These are phyloP conservation scores for Salix arbutifolia DNA, from an alignment of 345 rosid genomes.

Conservation along the genomic window DNA sequence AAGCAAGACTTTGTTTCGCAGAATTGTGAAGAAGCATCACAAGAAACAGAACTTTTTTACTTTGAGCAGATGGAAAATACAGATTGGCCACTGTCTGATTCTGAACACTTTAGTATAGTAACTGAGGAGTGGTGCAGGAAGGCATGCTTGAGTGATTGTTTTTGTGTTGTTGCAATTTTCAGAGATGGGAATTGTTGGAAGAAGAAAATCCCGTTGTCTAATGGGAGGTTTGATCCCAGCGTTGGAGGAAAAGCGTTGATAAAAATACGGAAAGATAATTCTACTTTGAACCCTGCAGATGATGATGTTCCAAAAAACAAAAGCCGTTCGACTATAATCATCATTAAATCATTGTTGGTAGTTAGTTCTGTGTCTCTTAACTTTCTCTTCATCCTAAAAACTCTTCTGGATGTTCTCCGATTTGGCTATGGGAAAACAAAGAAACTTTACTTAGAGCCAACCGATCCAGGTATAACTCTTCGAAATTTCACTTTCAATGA, in stretches of 20 bases:
- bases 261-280: conserved; percentile 19
- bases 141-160: neutral
- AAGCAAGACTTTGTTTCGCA: neutral
- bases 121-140: neutral
- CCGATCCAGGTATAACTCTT: conserved; percentile 19
- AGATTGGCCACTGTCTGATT: neutral
- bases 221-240: conserved; percentile 15
- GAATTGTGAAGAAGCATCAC: neutral
- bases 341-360: no score
- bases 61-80: neutral
- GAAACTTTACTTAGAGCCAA: neutral
- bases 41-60: neutral
- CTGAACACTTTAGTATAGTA: neutral
- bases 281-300: neutral
- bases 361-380: no score
- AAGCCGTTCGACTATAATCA: neutral
- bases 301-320: no score
- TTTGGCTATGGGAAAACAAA: neutral
- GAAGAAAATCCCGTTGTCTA: conserved; percentile 40
- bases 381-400: no score
- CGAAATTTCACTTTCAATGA: conserved; percentile 27
- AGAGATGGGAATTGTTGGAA: conserved; percentile 22
- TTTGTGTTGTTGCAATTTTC: conserved; percentile 12
- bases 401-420: no score
- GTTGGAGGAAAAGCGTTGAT: conserved; percentile 19